These are phyloP conservation scores for Xylariaceae sp. DNA, from an alignment of 2,329 filamentous ascomycete species.

Conservation along the genomic window DNA sequence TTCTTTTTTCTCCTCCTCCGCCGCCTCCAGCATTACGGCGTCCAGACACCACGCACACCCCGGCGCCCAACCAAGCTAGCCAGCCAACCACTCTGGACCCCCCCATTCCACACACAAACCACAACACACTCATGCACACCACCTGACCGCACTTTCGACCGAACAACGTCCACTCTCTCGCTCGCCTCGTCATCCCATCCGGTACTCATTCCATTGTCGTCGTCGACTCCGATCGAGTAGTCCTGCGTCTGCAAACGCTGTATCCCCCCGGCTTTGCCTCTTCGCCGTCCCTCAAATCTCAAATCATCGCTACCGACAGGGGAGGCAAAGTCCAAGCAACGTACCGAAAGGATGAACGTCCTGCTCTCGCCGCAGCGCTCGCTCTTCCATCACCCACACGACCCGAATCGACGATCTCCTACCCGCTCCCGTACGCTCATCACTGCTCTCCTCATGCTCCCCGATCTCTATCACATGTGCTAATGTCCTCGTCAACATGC, in stretches of 20 bases:
- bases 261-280: background rate
- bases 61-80: background rate
- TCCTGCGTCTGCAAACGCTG: background rate
- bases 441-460: background rate
- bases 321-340: background rate
- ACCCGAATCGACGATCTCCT: slow-evolving; percentile 50
- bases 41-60: background rate
- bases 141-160: slow-evolving; percentile 13
- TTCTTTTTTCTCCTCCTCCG: background rate
- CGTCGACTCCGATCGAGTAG: no score
- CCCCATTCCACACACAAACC: slow-evolving; percentile 11
- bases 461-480: background rate
- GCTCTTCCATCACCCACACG: slow-evolving; percentile 57
- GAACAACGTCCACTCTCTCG: slow-evolving; percentile 1
- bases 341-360: slow-evolving; percentile 53
- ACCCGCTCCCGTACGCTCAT: slow-evolving; percentile 50
- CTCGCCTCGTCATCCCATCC: background rate
- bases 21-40: background rate
- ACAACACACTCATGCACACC: background rate
- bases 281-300: background rate
- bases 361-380: slow-evolving; percentile 58
- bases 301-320: background rate
- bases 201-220: slow-evolving; percentile 1
- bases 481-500: slow-evolving; percentile 3
- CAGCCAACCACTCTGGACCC: background rate